These are phyloP conservation scores for Vinca minor DNA, from an alignment of 257 asterid genomes.

Conservation along the genomic window DNA sequence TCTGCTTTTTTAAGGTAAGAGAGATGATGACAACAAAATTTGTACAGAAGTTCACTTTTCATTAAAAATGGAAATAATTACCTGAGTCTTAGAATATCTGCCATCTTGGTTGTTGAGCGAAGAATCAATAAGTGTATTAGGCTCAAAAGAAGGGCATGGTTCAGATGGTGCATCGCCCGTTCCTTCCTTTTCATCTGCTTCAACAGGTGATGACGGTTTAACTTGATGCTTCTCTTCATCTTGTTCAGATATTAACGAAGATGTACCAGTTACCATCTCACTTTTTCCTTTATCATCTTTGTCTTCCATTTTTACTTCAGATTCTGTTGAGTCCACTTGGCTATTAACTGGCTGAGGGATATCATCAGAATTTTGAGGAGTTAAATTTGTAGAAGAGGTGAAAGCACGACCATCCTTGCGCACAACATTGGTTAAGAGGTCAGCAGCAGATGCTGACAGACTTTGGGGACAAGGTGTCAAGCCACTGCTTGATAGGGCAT, in stretches of 20 bases:
- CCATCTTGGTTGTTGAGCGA: conserved; percentile 21
- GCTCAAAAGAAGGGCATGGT: conserved; percentile 17
- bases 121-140: conserved; percentile 18
- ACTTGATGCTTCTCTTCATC: conserved; percentile 20
- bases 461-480: conserved; percentile 19
- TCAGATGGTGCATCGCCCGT: conserved; percentile 13
- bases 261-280: conserved; percentile 14
- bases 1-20: conserved; percentile 12
- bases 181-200: conserved; percentile 11
- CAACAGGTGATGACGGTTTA: conserved; percentile 15
- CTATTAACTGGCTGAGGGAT: conserved; percentile 23
- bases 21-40: neutral
- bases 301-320: neutral
- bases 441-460: conserved; percentile 26
- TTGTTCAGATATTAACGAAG: conserved; percentile 18
- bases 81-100: conserved; percentile 27
- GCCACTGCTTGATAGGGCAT: conserved; percentile 14
- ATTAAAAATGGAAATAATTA: conserved; percentile 14
- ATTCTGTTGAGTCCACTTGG: conserved; percentile 19
- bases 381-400: conserved; percentile 11
- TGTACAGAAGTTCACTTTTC: neutral
- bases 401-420: conserved; percentile 27
- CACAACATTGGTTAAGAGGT: conserved; percentile 25
- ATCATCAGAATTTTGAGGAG: conserved; percentile 11
- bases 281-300: conserved; percentile 1